Base-by-base conservation (phyloP, 2,329 filamentous ascomycete species). In the Verticillium zaregamsianum region DNA sequence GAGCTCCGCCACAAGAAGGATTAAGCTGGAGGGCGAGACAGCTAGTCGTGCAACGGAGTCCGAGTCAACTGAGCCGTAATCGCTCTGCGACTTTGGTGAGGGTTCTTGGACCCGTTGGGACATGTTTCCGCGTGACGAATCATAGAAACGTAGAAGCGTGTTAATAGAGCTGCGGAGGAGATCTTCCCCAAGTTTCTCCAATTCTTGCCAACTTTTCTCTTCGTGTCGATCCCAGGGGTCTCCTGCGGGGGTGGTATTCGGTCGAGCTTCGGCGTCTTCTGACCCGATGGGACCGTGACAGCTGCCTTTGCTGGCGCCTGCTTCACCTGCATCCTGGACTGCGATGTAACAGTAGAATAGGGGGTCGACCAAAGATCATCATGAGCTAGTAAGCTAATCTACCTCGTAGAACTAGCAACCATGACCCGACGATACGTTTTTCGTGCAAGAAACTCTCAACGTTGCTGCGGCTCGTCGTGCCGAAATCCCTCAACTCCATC, bases 1-100 rank as follows among this genome's bases (percentile, higher is more conserved):
- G 63, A 65, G 62, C 56, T 61, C 17, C 59, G 62, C 54, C 59
- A 61, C 54, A 56, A 63, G 45, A 52, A 52, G 45, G 31, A 60
- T 59, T 31, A 52, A 52, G 9, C 45, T 52, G 12, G 45, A 4
- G 20, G 20, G 5, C 23, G 23, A 20, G 25, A 52, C n/a, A 23
- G n/a, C n/a, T 20, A 14, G 45, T 20, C 45, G 45, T 20, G 45
- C 9, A 23, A 20, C 5, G 20, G 9, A 12, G 20, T 20, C 20
- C 45, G n/a, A 52, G 23, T 28, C 28, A 28, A 28, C 28, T 52
- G 45, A 23, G 20, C n/a, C n/a, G 11, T 0, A 20, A 9, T 45
- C n/a, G 20, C 23, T 20, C 20, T 20, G 45, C 8, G 45, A 9
- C n/a, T 12, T 1, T 25, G n/a, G 11, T 9, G 7, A 5, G n/a